A percentile compares a stretch with the other conserved stretches of the same genome.
Evolutionary conservation across 345 rosid genomes (phyloP).

Genomic region (Geranium brycei): DNA sequence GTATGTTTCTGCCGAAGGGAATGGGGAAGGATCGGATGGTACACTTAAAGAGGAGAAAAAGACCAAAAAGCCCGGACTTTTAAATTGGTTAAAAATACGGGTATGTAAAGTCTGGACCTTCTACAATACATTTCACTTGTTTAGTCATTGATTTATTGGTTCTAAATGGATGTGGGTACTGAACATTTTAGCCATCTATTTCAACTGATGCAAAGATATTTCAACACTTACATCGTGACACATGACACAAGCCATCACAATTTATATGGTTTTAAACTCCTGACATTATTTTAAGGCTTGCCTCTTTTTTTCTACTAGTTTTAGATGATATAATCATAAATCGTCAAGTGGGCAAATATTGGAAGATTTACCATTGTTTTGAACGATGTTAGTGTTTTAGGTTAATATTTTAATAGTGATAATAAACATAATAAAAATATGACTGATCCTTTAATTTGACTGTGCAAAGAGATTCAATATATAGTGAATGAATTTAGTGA

Average conservation of each 20-base stretch:
- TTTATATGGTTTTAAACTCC: not conserved
- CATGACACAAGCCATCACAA: not conserved
- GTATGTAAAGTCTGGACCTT: constrained; percentile 27
- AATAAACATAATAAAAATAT: no score
- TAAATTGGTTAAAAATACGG: constrained; percentile 90
- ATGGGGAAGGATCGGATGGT: constrained; percentile 44
- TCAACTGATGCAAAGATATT: not conserved
- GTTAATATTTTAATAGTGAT: not conserved
- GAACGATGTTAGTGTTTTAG: no score
- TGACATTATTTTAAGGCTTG: not conserved
- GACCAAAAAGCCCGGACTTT: constrained; percentile 71
- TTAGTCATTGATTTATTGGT: not conserved
- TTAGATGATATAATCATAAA: no score
- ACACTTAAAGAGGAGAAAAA: constrained; percentile 68
- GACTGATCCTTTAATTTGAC: not conserved
- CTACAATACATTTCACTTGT: not conserved
- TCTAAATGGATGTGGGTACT: not conserved
- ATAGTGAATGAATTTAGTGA: not conserved
- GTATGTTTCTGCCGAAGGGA: constrained; percentile 65
- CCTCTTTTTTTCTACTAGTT: not conserved
- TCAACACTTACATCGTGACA: not conserved
- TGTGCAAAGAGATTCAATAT: no score
- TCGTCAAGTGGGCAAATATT: not conserved
- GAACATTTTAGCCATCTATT: not conserved
- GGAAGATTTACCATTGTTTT: not conserved